Evolutionary conservation across 768 basidiomycete species (phyloP), one percentile per base, ranked within the genome.

Genomic region (Hypholoma fasciculare): DNA sequence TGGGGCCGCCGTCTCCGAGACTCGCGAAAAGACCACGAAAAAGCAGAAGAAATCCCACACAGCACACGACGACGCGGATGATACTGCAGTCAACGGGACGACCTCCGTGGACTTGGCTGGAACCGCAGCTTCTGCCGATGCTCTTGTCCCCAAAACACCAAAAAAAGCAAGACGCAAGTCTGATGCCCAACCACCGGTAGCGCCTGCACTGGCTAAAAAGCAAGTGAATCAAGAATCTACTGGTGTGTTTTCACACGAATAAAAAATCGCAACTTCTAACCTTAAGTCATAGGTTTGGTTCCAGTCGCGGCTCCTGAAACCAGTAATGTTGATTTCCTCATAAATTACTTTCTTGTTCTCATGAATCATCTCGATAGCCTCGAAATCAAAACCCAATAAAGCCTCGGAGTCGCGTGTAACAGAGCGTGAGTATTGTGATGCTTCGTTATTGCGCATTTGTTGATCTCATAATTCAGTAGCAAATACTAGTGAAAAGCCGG

Each of bases 151-250:
- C 17, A 43, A 40, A 49, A 12, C 48, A 9, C 9, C 55, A 11
- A 49, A 56, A 37, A 56, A 49, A 49, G 9, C 55, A 8, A 56
- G 48, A 37, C 37, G 55, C 37, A 56, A 56, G 17, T 56, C 56
- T 14, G 40, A 58, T 13, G 56, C 50, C 2, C 49, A 58, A 46
- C 17, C 49, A 19, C 12, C 40, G 2, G 27, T 20, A 34, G 26
- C 40, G 17, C 23, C 17, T 11, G 47, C 44, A 37, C 3, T 19
- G 9, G 4, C 61, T 19, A 37, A 46, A 40, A 23, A 27, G 38
- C 38, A 47, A 47, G n/a, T 40, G 8, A 52, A 56, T 23, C n/a
- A 48, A 13, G 36, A 40, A 37, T 17, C 54, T 16, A 44, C 36
- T n/a, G 54, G 54, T 60, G 3, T 34, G 49, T 51, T 5, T 42